Percentiles rank a stretch among this genome's conserved stretches.
Evolutionary conservation across 768 basidiomycete genomes (phyloP).

Genomic region (Auricularia cornea): DNA sequence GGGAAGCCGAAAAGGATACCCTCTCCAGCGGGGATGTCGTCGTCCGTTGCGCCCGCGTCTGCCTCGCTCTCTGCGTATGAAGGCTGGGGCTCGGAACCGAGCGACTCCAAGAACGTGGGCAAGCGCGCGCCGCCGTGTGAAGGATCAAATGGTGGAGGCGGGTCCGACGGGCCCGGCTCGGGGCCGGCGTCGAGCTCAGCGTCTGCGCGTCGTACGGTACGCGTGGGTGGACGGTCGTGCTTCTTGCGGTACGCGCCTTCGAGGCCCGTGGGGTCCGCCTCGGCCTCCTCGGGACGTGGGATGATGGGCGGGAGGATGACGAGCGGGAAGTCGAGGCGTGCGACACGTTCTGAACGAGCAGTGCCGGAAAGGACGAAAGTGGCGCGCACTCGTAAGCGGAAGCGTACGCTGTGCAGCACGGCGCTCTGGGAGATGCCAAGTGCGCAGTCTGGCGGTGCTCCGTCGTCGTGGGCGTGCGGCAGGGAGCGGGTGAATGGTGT

Average conservation of each 20-base stretch:
- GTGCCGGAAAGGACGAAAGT: conserved; percentile 69
- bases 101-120: conserved; percentile 62
- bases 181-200: conserved; percentile 49
- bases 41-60: conserved; percentile 19
- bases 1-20: conserved; percentile 70
- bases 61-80: conserved; percentile 24
- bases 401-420: conserved; percentile 74
- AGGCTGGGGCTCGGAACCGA: conserved; percentile 23
- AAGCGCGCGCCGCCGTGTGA: conserved; percentile 30
- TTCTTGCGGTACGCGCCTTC: conserved; percentile 81
- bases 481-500: conserved; percentile 29
- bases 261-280: conserved; percentile 39
- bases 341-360: conserved; percentile 53
- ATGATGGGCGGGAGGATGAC: conserved; percentile 66
- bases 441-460: conserved; percentile 49
- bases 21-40: conserved; percentile 51
- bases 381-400: conserved; percentile 61
- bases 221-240: conserved; percentile 70
- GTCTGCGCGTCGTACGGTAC: conserved; percentile 65
- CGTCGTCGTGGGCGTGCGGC: conserved; percentile 32
- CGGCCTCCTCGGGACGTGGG: conserved; percentile 62
- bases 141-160: conserved; percentile 60
- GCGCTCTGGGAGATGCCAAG: conserved; percentile 68
- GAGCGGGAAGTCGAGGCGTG: conserved; percentile 59
- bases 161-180: conserved; percentile 72